A percentile compares a stretch with the other conserved stretches of the same genome.
Evolutionary conservation across 2,329 filamentous ascomycete species (phyloP).

Genomic region (Clonostachys byssicola): DNA sequence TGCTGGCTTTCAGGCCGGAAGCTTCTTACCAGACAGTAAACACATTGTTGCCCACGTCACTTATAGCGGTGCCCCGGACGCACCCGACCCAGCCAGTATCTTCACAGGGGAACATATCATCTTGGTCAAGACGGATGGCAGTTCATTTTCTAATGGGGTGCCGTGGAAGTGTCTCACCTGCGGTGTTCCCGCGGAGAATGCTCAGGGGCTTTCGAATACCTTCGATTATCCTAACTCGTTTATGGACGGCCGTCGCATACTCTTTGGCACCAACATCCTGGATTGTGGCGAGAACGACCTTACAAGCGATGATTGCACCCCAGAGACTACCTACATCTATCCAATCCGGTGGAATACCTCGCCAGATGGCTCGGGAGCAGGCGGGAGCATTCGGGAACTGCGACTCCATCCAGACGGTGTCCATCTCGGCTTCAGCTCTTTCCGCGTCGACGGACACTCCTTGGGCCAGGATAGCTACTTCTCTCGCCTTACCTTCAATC

Average conservation of each 20-base stretch:
- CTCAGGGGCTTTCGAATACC: not conserved
- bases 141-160: not conserved
- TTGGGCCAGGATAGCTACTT: not conserved
- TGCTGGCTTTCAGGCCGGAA: not conserved
- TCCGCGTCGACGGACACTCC: not conserved
- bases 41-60: slow-evolving; percentile 1
- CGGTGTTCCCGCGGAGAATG: not conserved
- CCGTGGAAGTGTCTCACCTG: not conserved
- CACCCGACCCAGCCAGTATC: not conserved
- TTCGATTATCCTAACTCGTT: not conserved
- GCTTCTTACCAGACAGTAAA: not conserved
- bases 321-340: not conserved
- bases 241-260: not conserved
- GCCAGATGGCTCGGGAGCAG: not conserved
- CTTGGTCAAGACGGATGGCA: not conserved
- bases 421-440: not conserved
- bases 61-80: not conserved
- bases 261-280: not conserved
- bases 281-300: not conserved
- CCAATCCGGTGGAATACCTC: not conserved
- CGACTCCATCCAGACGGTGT: not conserved
- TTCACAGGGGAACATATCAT: not conserved
- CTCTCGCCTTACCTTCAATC: not conserved
- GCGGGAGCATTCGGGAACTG: not conserved
- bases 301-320: not conserved